Percentiles rank a stretch among this genome's conserved stretches.
Conservation (phyloP, 805 yeast genomes). For the Schwanniomyces occidentalis region DNA sequence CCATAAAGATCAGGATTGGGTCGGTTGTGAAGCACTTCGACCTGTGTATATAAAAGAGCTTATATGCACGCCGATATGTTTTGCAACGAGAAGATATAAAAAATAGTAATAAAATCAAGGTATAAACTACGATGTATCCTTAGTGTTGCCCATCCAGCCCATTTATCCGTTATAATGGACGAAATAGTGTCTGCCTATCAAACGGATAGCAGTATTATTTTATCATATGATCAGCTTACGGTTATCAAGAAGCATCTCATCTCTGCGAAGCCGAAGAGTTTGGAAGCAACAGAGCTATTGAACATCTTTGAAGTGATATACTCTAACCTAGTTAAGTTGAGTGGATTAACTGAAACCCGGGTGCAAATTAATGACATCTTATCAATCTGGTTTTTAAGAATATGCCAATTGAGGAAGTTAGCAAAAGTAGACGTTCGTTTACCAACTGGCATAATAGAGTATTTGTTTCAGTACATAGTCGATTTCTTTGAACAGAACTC, state of each 20-base stretch:
- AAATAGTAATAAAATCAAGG: no score
- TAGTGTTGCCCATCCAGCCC: no score
- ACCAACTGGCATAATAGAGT: not conserved
- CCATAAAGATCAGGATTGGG: no score
- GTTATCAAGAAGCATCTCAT: slow-evolving; percentile 4
- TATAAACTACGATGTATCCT: no score
- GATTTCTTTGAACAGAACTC: slow-evolving; percentile 74
- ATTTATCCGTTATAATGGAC: no score
- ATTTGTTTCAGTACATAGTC: slow-evolving; percentile 49
- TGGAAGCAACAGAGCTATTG: not conserved
- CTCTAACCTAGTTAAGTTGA: not conserved
- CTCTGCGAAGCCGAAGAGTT: not conserved
- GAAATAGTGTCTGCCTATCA: not conserved
- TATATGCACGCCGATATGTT: no score
- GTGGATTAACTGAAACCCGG: slow-evolving; percentile 15
- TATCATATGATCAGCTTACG: not conserved
- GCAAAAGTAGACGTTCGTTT: not conserved
- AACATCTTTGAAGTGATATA: not conserved
- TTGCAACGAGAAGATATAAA: no score
- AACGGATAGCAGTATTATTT: not conserved
- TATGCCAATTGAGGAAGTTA: slow-evolving; percentile 36
- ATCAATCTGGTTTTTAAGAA: slow-evolving; percentile 64
- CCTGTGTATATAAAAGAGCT: no score
- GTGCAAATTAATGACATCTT: slow-evolving; percentile 58
- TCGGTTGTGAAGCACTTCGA: no score